phyloP scores from a whole-genome alignment of 208 protist genomes.

The Acanthamoeba sp. region DNA sequence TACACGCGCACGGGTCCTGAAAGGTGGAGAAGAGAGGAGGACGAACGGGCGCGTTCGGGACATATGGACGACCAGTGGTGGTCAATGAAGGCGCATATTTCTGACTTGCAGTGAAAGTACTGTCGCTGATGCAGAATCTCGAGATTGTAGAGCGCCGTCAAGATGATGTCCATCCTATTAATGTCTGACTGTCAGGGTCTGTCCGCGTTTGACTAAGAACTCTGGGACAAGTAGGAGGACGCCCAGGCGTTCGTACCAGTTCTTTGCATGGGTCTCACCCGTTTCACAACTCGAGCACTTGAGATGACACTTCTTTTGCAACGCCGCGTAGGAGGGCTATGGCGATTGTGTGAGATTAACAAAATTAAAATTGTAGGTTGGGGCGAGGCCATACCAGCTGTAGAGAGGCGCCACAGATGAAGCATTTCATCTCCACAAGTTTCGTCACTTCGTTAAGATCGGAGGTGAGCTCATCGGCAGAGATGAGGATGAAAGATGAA shows the following conservation, averaged over 20 bases:
- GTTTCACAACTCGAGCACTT: slow-evolving; percentile 67
- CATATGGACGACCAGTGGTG: slow-evolving; percentile 69
- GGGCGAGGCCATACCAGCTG: slow-evolving; percentile 5
- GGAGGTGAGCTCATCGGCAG: not conserved
- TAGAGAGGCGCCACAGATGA: slow-evolving; percentile 41
- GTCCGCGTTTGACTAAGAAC: too few relatives aligned
- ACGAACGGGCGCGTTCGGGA: slow-evolving; percentile 64
- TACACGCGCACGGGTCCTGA: not conserved
- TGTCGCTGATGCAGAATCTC: slow-evolving; percentile 63
- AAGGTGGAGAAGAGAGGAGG: not conserved
- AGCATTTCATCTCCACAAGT: slow-evolving; percentile 52
- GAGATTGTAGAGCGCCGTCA: slow-evolving; percentile 64
- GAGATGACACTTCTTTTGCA: slow-evolving; percentile 67
- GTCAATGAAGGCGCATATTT: slow-evolving; percentile 70
- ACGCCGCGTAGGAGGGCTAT: slow-evolving; percentile 43
- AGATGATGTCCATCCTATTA: slow-evolving; percentile 65
- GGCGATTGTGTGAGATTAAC: not conserved
- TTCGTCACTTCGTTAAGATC: not conserved
- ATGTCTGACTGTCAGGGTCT: not conserved
- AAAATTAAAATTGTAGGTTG: not conserved
- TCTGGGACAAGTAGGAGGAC: too few relatives aligned
- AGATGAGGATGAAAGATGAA: slow-evolving; percentile 19
- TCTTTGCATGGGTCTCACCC: slow-evolving; percentile 30
- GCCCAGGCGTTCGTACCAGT: slow-evolving; percentile 2
- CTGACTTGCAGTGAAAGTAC: slow-evolving; percentile 63